A percentile compares a stretch with the other conserved stretches of the same genome.
These are phyloP conservation scores for Nemania bipapillata DNA, from an alignment of 2,329 filamentous ascomycete species.

Conservation along the genomic window DNA sequence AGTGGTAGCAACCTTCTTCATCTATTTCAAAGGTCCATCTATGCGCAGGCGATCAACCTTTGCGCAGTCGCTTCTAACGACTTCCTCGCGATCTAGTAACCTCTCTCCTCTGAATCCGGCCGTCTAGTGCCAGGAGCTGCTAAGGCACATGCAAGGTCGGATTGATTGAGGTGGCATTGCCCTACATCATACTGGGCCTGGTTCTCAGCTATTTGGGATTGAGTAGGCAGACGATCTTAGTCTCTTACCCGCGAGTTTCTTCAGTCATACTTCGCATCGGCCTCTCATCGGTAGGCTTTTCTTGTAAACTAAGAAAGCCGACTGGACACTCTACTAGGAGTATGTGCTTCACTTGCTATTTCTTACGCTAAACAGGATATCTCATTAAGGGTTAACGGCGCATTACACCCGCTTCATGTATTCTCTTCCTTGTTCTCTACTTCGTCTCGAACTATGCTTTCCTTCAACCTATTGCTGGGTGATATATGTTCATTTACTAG, in stretches of 20 bases:
- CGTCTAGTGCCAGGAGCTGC: background rate
- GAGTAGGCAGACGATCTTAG: background rate
- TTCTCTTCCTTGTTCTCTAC: background rate
- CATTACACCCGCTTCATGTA: background rate
- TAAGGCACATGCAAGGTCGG: background rate
- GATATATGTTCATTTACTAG: constrained; percentile 3
- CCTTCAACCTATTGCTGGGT: constrained; percentile 10
- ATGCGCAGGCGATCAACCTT: constrained; percentile 64
- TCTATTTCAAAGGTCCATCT: constrained; percentile 66
- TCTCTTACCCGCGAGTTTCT: background rate
- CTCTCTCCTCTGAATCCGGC: background rate
- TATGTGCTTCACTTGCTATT: background rate
- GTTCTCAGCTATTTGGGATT: background rate
- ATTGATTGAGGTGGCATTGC: background rate
- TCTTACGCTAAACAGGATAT: background rate
- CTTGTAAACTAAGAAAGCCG: background rate
- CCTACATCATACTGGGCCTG: background rate
- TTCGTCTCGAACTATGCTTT: background rate
- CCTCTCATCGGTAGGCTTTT: background rate
- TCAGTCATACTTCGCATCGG: background rate
- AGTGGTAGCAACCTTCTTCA: constrained; percentile 64
- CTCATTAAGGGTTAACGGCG: background rate
- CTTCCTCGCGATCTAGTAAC: background rate
- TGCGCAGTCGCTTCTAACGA: constrained; percentile 57
- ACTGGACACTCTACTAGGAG: constrained; percentile 11